Evolutionary conservation across 1,284 basidiomycete genomes (phyloP).

Genomic region (Microbotryum saponariae): DNA sequence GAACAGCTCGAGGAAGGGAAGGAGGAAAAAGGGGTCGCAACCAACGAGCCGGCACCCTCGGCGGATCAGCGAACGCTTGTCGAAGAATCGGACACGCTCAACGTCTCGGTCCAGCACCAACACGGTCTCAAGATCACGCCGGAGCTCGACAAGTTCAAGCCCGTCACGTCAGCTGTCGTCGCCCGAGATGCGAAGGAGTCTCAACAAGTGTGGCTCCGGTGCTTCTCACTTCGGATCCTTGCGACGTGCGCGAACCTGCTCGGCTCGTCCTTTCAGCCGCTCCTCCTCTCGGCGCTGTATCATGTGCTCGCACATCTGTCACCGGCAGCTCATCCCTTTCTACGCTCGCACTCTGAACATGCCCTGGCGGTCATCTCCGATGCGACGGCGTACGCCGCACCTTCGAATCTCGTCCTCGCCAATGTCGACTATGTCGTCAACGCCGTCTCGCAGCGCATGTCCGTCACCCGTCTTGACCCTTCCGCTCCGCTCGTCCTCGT

Average conservation of each 20-base stretch:
- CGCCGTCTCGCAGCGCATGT: constrained; percentile 69
- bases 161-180: constrained; percentile 23
- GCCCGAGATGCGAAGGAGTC: constrained; percentile 39
- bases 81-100: background rate
- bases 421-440: constrained; percentile 93
- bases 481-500: constrained; percentile 56
- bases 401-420: constrained; percentile 72
- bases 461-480: constrained; percentile 61
- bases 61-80: background rate
- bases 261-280: constrained; percentile 48
- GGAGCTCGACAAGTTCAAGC: constrained; percentile 34
- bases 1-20: constrained; percentile 46
- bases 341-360: constrained; percentile 62
- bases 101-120: constrained; percentile 13
- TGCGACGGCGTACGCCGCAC: constrained; percentile 68
- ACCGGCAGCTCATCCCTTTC: constrained; percentile 53
- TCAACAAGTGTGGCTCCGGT: constrained; percentile 49
- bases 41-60: background rate
- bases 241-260: constrained; percentile 58
- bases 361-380: constrained; percentile 61
- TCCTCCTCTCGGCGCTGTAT: constrained; percentile 74
- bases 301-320: constrained; percentile 73
- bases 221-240: constrained; percentile 62
- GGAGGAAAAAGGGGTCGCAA: constrained; percentile 27
- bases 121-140: constrained; percentile 11